Evolutionary conservation across 441 rosid genomes (phyloP), one percentile per base, ranked within the genome.

Genomic region (Euphorbia neoarborescens): DNA sequence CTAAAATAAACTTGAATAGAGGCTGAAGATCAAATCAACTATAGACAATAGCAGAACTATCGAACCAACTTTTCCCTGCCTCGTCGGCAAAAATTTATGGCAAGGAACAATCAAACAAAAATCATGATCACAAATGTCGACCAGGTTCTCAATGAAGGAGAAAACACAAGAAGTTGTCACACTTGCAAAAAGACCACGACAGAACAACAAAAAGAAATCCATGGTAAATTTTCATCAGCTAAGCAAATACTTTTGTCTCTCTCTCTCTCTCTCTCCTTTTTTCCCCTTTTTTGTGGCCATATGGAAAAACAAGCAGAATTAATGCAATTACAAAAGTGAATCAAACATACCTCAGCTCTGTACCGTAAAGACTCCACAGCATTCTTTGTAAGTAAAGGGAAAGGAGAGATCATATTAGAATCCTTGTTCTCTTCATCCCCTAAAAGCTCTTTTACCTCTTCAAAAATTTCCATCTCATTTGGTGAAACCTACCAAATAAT

Each of bases 351-450:
- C 96, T 92, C 99, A 72, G 98, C 96, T 73, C 99, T 84, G 73
- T 92, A 92, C 69, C 99, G 85, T 62, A 92, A 78, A 73, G 89
- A 89, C 86, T 92, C 98, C n/a, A 89, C 90, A 12, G 96, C 99
- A 71, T 86, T 89, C 77, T 88, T 78, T 4, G 97, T 89, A 65
- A 92, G 84, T 75, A 84, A 80, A 72, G 93, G 85, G 78, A 90
- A 94, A 44, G 92, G 88, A 65, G 76, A 37, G 69, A 92, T 83
- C 15, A 76, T n/a, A 42, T 83, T 76, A 2, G 79, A 69, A 54
- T 87, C 88, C 73, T 78, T 67, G 72, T 78, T 83, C 58, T 87
- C 91, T 20, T 83, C 85, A 27, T 81, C 88, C 71, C 91, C 92
- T 65, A 92, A 70, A 63, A 85, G 84, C 38, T 90, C 77, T 73